Conservation (phyloP, 1,284 basidiomycete genomes). For the Cryptococcus neoformans region DNA sequence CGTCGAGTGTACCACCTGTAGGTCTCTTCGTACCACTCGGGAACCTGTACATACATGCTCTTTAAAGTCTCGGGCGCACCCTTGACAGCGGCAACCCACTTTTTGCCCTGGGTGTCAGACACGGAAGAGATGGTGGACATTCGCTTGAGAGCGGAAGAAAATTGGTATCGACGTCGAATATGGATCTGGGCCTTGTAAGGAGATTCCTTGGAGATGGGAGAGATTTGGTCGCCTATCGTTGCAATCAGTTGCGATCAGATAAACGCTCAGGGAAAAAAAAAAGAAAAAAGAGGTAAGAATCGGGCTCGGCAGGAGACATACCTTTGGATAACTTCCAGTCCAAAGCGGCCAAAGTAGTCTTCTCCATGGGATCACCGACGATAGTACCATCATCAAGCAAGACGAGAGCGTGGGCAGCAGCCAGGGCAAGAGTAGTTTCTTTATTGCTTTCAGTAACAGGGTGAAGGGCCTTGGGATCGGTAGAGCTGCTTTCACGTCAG, state of each 20-base stretch:
- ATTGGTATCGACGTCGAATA: slow-evolving; percentile 89
- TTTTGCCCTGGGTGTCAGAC: slow-evolving; percentile 39
- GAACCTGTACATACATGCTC: slow-evolving; percentile 70
- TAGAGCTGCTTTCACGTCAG: not conserved
- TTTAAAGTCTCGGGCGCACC: slow-evolving; percentile 95
- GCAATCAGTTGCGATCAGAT: not conserved
- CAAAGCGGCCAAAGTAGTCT: slow-evolving; percentile 88
- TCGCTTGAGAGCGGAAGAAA: slow-evolving; percentile 90
- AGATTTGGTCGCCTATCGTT: slow-evolving; percentile 59
- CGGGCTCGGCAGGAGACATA: slow-evolving; percentile 26
- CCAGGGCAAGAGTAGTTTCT: slow-evolving; percentile 83
- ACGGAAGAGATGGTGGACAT: slow-evolving; percentile 89
- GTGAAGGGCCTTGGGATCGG: slow-evolving; percentile 65
- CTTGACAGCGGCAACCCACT: slow-evolving; percentile 66
- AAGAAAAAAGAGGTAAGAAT: not conserved
- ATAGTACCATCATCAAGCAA: slow-evolving; percentile 82
- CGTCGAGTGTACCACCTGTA: slow-evolving; percentile 90
- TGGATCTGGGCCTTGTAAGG: slow-evolving; percentile 62
- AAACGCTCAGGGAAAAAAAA: not conserved
- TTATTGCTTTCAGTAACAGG: slow-evolving; percentile 70
- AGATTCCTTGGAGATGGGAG: slow-evolving; percentile 57
- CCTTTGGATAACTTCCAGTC: slow-evolving; percentile 85
- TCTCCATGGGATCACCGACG: slow-evolving; percentile 99
- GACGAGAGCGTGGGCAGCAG: slow-evolving; percentile 93
- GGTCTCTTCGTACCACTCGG: slow-evolving; percentile 79